Base-by-base conservation (phyloP, 2,329 filamentous ascomycete species). In the Dissoconium aciculare region DNA sequence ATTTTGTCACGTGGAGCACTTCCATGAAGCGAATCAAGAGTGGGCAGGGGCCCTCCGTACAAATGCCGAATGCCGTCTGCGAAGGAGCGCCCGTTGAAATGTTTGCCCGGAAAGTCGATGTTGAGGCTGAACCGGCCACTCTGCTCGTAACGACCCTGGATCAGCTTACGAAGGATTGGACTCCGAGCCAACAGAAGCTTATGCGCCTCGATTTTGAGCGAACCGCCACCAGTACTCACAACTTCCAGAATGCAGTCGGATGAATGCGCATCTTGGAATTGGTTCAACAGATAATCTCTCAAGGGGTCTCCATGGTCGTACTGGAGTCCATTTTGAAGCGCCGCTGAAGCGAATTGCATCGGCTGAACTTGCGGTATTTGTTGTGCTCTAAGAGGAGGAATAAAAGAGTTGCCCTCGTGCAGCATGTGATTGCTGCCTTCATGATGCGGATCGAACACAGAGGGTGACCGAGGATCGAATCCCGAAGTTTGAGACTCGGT, bases 121-220 rank as follows among this genome's bases (percentile, higher is more conserved):
- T n/a, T n/a, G n/a, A n/a, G n/a, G n/a, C n/a, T 23, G 19, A 23
- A 23, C 19, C 19, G 8, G 8, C 19, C 8, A 8, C 19, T 23
- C n/a, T 23, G 19, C 38, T 40, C 15, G 27, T 33, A n/a, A n/a
- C n/a, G n/a, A n/a, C n/a, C n/a, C 6, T 36, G 30, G 13, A 54
- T 46, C 10, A 48, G 27, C 5, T 39, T 33, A 10, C 47, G 28
- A 5, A 54, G 35, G 4, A 28, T 45, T 3, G 44, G 41, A 21
- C 49, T 53, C 15, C 51, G 44, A 19, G 45, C 41, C 6, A 54
- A 31, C 14, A 54, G 38, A 21, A 54, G 29, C 32, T 39, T 45
- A 37, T 53, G 51, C 6, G 37, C 41, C 17, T 50, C 45, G 11
- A 54, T 17, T 17, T 39, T 36, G 13, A 37, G 34, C 8, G 30